Evolutionary conservation across 257 asterid genomes (phyloP).

Genomic region (Thymus mandschuricus): DNA sequence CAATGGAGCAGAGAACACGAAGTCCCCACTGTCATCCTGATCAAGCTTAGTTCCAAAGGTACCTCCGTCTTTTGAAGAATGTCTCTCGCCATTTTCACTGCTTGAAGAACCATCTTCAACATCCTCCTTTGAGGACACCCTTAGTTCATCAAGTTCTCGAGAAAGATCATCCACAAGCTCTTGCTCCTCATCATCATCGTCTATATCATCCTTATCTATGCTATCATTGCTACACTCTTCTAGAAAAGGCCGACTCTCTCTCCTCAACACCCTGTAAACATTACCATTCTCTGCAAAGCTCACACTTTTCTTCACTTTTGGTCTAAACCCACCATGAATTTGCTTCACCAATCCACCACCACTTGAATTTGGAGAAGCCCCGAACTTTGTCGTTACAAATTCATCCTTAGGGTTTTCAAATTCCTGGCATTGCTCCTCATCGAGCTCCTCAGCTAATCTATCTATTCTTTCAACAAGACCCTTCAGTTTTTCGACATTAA

Average conservation of each 20-base stretch:
- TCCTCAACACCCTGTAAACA: constrained; percentile 39
- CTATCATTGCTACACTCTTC: constrained; percentile 38
- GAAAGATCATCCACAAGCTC: constrained; percentile 40
- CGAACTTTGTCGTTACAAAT: constrained; percentile 30
- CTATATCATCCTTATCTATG: constrained; percentile 33
- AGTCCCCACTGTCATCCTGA: constrained; percentile 26
- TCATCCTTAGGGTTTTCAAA: constrained; percentile 31
- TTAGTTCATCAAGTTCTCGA: constrained; percentile 53
- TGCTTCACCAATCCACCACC: constrained; percentile 35
- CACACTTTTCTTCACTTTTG: constrained; percentile 63
- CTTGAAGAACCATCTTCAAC: constrained; percentile 46
- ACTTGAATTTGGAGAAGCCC: constrained; percentile 24
- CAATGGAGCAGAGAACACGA: constrained; percentile 54
- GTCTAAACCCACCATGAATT: constrained; percentile 34
- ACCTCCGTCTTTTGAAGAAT: constrained; percentile 23
- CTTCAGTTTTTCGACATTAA: constrained; percentile 37
- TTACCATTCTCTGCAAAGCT: constrained; percentile 63
- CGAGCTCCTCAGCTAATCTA: constrained; percentile 50
- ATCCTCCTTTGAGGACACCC: constrained; percentile 40
- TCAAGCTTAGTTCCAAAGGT: constrained; percentile 14
- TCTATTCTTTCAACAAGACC: constrained; percentile 53
- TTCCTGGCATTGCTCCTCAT: constrained; percentile 45
- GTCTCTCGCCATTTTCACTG: constrained; percentile 44
- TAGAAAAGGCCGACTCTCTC: constrained; percentile 22
- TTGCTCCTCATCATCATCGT: constrained; percentile 30